These are phyloP conservation scores for Pythium aphanidermatum DNA, from an alignment of 352 stramenopile species.

Conservation along the genomic window DNA sequence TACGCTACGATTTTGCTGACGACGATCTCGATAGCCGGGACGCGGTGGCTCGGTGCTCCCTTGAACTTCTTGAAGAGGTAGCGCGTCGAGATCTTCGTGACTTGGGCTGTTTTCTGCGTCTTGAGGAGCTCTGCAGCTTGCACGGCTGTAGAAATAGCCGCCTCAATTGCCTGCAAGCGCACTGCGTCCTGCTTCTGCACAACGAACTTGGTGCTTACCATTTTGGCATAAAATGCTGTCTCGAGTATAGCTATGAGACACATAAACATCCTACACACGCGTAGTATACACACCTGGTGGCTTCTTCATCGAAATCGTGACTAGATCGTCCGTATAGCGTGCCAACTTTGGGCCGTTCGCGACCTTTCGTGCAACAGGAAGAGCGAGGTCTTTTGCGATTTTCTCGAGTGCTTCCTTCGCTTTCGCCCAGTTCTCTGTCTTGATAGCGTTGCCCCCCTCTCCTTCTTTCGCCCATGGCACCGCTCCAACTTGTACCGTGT, in stretches of 20 bases:
- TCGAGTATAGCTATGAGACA: neutral
- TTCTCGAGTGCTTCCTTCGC: slow-evolving; percentile 31
- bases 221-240: slow-evolving; percentile 72
- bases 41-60: slow-evolving; percentile 43
- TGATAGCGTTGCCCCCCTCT: slow-evolving; percentile 11
- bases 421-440: slow-evolving; percentile 28
- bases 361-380: slow-evolving; percentile 40
- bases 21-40: slow-evolving; percentile 69
- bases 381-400: slow-evolving; percentile 34
- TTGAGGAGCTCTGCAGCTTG: slow-evolving; percentile 66
- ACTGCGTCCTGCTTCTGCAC: slow-evolving; percentile 60
- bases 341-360: slow-evolving; percentile 47
- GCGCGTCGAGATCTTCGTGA: slow-evolving; percentile 63
- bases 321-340: slow-evolving; percentile 64
- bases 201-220: slow-evolving; percentile 75
- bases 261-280: neutral
- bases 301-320: slow-evolving; percentile 64
- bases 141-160: slow-evolving; percentile 66
- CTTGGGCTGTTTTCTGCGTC: slow-evolving; percentile 45
- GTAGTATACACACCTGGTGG: slow-evolving; percentile 35
- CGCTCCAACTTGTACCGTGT: slow-evolving; percentile 36
- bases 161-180: slow-evolving; percentile 59
- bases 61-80: slow-evolving; percentile 54
- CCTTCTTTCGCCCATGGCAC: slow-evolving; percentile 41
- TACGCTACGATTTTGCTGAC: slow-evolving; percentile 31